Percentiles rank a stretch among this genome's conserved stretches.
Evolutionary conservation across 192 early-diverging fungal species (phyloP).

Genomic region (Irineochytrium annulatum): DNA sequence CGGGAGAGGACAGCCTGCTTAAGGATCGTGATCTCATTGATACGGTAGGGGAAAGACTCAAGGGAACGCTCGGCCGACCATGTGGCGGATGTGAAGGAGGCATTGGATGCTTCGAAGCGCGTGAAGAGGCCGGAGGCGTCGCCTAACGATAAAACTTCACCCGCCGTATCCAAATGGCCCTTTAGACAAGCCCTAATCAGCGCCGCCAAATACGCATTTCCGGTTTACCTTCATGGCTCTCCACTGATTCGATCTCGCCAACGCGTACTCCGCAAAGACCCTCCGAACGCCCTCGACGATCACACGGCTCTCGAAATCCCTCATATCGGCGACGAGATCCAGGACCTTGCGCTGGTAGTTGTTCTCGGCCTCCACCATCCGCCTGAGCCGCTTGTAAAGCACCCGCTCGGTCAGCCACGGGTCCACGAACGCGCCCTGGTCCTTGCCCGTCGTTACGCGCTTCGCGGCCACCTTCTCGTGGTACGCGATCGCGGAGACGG

Average conservation of each 20-base stretch:
- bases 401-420: constrained; percentile 38
- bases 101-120: constrained; percentile 7
- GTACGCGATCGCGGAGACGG: constrained; percentile 7
- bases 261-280: constrained; percentile 28
- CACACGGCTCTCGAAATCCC: constrained; percentile 26
- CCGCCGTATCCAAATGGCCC: constrained; percentile 7
- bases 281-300: constrained; percentile 16
- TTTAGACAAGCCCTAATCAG: constrained; percentile 10
- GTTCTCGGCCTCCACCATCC: constrained; percentile 33
- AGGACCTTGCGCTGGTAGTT: constrained; percentile 24
- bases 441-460: neutral
- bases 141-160: neutral
- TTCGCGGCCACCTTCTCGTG: constrained; percentile 15
- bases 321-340: constrained; percentile 27
- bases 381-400: constrained; percentile 23
- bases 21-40: constrained; percentile 26
- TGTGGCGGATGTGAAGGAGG: neutral
- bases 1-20: constrained; percentile 26
- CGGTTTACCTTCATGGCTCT: constrained; percentile 6
- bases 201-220: neutral
- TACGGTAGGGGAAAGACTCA: constrained; percentile 23
- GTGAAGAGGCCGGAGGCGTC: constrained; percentile 19
- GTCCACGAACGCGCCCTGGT: constrained; percentile 15
- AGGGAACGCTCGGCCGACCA: constrained; percentile 16
- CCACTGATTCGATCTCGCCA: constrained; percentile 17